phyloP scores from a whole-genome alignment of 2,329 filamentous ascomycete genomes.

The Metarhizium album region DNA sequence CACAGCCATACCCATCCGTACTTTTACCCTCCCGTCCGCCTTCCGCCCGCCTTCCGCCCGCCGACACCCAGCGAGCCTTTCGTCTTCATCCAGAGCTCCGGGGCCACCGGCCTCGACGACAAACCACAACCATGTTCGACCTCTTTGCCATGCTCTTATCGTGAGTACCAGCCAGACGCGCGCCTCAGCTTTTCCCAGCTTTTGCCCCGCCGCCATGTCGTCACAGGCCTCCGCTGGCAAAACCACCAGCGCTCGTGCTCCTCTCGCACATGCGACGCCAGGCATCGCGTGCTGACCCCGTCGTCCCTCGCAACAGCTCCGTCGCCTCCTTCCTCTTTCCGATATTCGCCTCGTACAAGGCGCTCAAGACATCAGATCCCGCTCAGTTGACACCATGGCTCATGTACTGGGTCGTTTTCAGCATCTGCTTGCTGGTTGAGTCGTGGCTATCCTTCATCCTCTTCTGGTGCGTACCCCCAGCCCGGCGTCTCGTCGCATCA shows the following conservation, averaged over 20 bases:
- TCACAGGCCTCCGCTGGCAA: conserved; percentile 5
- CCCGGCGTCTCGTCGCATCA: neutral
- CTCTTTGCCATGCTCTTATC: conserved; percentile 67
- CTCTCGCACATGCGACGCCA: conserved; percentile 4
- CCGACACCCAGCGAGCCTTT: neutral
- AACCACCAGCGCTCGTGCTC: neutral
- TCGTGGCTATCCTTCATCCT: conserved; percentile 83
- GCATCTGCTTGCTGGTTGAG: conserved; percentile 70
- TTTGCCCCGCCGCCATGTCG: conserved; percentile 10
- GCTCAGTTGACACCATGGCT: conserved; percentile 91
- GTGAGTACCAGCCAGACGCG: conserved; percentile 49
- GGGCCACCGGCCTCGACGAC: conserved; percentile 12
- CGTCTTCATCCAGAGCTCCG: neutral
- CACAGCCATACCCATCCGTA: too few species aligned
- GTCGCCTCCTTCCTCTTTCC: conserved; percentile 86
- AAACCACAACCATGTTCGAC: conserved; percentile 55
- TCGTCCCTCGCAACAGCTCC: conserved; percentile 47
- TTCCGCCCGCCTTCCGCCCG: neutral
- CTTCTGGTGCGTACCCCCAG: conserved; percentile 49
- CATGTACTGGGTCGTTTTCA: conserved; percentile 97
- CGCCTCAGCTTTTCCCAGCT: conserved; percentile 6
- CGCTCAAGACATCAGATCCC: conserved; percentile 83
- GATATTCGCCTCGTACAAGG: conserved; percentile 95
- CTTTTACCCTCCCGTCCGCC: neutral
- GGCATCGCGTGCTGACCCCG: conserved; percentile 3